These are phyloP conservation scores for Helotiales sp. DNA, from an alignment of 2,329 filamentous ascomycete species.

Conservation along the genomic window DNA sequence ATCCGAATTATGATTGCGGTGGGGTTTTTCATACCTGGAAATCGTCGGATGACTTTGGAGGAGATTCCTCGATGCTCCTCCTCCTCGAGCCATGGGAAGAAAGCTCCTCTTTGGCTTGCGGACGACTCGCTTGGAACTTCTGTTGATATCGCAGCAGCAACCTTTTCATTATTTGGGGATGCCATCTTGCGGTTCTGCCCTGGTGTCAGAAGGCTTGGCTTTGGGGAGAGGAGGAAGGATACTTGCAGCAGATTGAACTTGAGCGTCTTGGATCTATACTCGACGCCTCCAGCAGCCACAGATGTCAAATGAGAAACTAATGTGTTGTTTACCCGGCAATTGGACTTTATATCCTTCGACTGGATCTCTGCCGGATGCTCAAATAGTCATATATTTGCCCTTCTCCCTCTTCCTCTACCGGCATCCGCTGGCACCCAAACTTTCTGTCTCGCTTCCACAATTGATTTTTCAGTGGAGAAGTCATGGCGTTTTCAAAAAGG, in stretches of 20 bases:
- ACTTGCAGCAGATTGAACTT: neutral
- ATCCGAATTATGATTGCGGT: neutral
- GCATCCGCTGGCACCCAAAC: neutral
- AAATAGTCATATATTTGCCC: neutral
- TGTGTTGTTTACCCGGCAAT: no score
- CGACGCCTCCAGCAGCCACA: neutral
- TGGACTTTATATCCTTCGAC: no score
- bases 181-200: neutral
- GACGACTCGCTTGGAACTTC: conserved; percentile 6
- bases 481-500: neutral
- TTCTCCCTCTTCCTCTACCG: neutral
- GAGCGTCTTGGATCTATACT: neutral
- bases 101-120: conserved; percentile 4
- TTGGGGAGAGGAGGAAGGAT: neutral
- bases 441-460: neutral
- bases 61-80: conserved; percentile 9
- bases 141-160: neutral
- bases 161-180: neutral
- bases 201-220: neutral
- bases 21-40: neutral
- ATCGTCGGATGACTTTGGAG: conserved; percentile 7
- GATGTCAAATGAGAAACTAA: no score
- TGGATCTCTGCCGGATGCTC: neutral
- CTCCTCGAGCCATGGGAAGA: conserved; percentile 24
- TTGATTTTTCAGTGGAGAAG: neutral